Evolutionary conservation across 1,139 yeast species (phyloP).

Genomic region (Yarrowia galli): DNA sequence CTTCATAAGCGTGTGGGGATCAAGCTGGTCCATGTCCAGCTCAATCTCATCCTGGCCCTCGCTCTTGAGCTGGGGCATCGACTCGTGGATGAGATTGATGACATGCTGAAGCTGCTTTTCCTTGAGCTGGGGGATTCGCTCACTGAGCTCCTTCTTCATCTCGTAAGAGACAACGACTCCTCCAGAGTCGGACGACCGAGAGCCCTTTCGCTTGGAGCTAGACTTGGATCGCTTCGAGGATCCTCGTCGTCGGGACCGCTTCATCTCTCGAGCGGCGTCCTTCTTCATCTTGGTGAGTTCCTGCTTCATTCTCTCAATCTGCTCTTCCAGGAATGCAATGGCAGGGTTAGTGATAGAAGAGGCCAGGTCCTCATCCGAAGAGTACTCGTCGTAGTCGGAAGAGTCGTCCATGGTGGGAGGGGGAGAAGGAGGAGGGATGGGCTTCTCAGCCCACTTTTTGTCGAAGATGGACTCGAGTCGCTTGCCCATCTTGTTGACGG

Average conservation of each 20-base stretch:
- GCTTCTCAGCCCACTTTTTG: slow-evolving; percentile 88
- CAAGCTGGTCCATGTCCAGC: slow-evolving; percentile 92
- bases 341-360: slow-evolving; percentile 81
- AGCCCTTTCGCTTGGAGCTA: slow-evolving; percentile 41
- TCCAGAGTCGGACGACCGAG: slow-evolving; percentile 41
- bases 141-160: slow-evolving; percentile 94
- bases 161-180: slow-evolving; percentile 68
- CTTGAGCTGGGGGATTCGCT: slow-evolving; percentile 73
- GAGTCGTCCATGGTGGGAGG: slow-evolving; percentile 55
- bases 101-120: slow-evolving; percentile 86
- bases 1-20: slow-evolving; percentile 81
- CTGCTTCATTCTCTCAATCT: slow-evolving; percentile 81
- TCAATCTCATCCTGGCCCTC: slow-evolving; percentile 87
- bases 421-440: slow-evolving; percentile 73
- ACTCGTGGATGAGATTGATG: slow-evolving; percentile 83
- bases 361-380: slow-evolving; percentile 64
- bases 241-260: slow-evolving; percentile 53
- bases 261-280: slow-evolving; percentile 63
- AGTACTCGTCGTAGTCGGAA: slow-evolving; percentile 59
- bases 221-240: slow-evolving; percentile 45
- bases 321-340: slow-evolving; percentile 85
- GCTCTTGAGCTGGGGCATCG: slow-evolving; percentile 78
- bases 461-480: slow-evolving; percentile 84
- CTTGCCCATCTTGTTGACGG: slow-evolving; percentile 95
- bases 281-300: slow-evolving; percentile 84